Percentiles rank a stretch among this genome's conserved stretches.
Evolutionary conservation across 768 basidiomycete species (phyloP).

Genomic region (Rhodosporidiobolus sp.): DNA sequence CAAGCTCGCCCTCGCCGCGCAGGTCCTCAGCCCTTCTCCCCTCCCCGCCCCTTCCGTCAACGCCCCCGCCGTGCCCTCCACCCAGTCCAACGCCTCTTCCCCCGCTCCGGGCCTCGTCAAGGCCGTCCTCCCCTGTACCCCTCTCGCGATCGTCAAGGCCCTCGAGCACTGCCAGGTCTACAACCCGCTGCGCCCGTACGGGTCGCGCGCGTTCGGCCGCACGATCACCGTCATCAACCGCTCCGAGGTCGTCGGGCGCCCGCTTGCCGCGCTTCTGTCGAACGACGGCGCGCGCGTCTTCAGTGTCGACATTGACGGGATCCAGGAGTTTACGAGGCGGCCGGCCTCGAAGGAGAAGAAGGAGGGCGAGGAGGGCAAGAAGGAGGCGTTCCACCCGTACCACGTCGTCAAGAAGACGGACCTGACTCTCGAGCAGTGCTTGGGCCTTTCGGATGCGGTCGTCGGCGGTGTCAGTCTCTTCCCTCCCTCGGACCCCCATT

Average conservation of each 20-base stretch:
- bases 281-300: conserved; percentile 97
- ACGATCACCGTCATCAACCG: conserved; percentile 92
- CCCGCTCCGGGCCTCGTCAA: conserved; percentile 82
- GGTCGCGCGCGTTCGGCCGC: conserved; percentile 89
- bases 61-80: conserved; percentile 69
- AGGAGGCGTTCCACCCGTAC: conserved; percentile 70
- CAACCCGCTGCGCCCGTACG: conserved; percentile 85
- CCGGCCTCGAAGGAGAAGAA: conserved; percentile 1
- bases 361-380: conserved; percentile 43
- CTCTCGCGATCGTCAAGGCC: conserved; percentile 92
- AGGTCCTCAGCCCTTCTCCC: conserved; percentile 44
- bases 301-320: conserved; percentile 90
- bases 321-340: conserved; percentile 87
- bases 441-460: conserved; percentile 84
- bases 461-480: conserved; percentile 56
- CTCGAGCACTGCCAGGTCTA: conserved; percentile 89
- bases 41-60: conserved; percentile 53
- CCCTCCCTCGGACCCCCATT: neutral
- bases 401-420: conserved; percentile 73
- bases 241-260: conserved; percentile 96
- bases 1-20: conserved; percentile 57
- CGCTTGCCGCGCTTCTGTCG: conserved; percentile 87
- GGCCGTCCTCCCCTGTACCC: conserved; percentile 95
- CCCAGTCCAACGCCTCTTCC: conserved; percentile 50
- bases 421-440: conserved; percentile 70